A percentile compares a stretch with the other conserved stretches of the same genome.
Conservation (phyloP, 176 grass and related monocot species). For the Oryza coarctata region DNA sequence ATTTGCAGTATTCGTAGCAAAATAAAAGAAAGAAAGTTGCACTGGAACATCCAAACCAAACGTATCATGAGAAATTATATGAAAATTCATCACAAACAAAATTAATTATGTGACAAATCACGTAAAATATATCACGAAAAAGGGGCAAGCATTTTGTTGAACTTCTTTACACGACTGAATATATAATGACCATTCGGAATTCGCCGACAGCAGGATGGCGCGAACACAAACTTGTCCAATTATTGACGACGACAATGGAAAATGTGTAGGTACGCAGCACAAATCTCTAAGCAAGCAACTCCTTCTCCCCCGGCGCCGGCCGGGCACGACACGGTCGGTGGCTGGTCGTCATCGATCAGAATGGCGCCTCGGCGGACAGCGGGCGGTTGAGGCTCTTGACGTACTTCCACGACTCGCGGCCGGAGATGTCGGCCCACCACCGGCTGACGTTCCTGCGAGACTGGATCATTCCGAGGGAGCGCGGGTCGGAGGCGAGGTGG, state of each 20-base stretch:
- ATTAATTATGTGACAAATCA: not conserved
- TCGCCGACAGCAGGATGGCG: too few relatives aligned
- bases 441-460: slow-evolving; percentile 52
- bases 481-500: slow-evolving; percentile 41
- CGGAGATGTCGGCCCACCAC: slow-evolving; percentile 63
- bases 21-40: not conserved
- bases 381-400: slow-evolving; percentile 67
- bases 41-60: too few relatives aligned
- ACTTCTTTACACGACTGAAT: not conserved
- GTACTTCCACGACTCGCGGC: slow-evolving; percentile 50
- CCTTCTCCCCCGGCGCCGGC: not conserved
- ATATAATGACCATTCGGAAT: not conserved
- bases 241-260: slow-evolving; percentile 15
- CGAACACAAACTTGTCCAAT: not conserved
- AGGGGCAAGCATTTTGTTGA: not conserved
- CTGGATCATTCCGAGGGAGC: slow-evolving; percentile 35
- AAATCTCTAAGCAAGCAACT: too few relatives aligned
- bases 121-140: not conserved
- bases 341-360: too few relatives aligned
- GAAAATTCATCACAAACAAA: too few relatives aligned
- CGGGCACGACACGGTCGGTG: too few relatives aligned
- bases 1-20: not conserved
- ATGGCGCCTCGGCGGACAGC: slow-evolving; percentile 37
- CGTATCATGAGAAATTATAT: too few relatives aligned
- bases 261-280: too few relatives aligned